Conservation (phyloP, 176 grass and related monocot species). For the Leersia perrieri region DNA sequence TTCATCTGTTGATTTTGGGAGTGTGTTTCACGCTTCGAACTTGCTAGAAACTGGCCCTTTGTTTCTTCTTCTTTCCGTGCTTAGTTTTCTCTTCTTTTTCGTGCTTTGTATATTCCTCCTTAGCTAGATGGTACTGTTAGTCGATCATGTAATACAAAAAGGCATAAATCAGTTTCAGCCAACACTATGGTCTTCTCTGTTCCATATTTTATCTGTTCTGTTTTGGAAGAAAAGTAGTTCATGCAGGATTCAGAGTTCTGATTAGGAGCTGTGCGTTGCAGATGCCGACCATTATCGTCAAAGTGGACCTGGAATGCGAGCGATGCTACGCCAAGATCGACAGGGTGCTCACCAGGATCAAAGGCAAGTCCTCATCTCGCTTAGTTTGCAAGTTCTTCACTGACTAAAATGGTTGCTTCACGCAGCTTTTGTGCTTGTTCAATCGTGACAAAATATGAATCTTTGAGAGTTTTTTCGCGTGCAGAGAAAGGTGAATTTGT, state of each 20-base stretch:
- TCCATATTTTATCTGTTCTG: too few relatives aligned
- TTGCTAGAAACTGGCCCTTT: too few relatives aligned
- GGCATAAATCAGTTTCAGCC: background rate
- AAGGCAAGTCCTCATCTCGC: slow-evolving; percentile 28
- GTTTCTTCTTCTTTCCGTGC: background rate
- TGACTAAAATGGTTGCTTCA: background rate
- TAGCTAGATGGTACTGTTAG: background rate
- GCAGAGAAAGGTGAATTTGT: slow-evolving; percentile 58
- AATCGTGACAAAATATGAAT: background rate
- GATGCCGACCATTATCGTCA: slow-evolving; percentile 67
- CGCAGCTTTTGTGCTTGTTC: background rate
- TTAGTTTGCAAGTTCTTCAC: background rate
- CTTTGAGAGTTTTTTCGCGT: background rate
- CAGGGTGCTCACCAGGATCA: slow-evolving; percentile 62
- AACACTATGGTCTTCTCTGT: background rate
- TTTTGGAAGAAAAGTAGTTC: background rate
- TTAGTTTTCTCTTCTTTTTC: background rate
- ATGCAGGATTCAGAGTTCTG: background rate
- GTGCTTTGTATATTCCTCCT: background rate
- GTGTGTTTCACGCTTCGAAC: slow-evolving; percentile 33
- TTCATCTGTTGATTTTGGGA: slow-evolving; percentile 5
- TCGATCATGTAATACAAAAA: background rate
- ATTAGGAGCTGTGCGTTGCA: slow-evolving; percentile 25
- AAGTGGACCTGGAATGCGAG: slow-evolving; percentile 69
- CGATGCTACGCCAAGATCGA: slow-evolving; percentile 67